Conservation (phyloP, 78 protist species). For the Dictyostelium intermedium region DNA sequence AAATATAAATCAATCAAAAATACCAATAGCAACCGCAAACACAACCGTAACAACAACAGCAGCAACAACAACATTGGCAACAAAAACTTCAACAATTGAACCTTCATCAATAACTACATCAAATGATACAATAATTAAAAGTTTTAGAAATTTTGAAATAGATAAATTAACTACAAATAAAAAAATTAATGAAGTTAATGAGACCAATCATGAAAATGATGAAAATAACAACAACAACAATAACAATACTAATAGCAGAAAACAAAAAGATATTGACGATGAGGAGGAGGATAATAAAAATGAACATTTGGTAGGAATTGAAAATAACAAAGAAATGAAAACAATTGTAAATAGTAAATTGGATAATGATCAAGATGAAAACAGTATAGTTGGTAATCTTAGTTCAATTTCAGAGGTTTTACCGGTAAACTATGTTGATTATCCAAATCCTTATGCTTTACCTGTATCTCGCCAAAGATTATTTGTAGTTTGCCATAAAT, state of each 20-base stretch:
- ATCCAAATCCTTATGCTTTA: constrained; percentile 22
- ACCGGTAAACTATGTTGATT: neutral
- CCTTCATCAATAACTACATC: neutral
- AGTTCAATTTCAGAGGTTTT: constrained; percentile 1
- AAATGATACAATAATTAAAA: neutral
- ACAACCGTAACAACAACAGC: too few relatives aligned
- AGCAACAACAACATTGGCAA: neutral
- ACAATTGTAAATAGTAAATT: neutral
- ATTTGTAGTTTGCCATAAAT: constrained; percentile 74
- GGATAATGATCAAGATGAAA: neutral
- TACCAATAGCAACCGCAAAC: too few relatives aligned
- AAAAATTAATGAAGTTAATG: neutral
- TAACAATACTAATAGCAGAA: too few relatives aligned
- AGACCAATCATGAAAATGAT: neutral
- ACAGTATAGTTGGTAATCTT: neutral
- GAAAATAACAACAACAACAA: too few relatives aligned
- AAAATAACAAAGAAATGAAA: neutral
- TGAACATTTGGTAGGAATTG: neutral
- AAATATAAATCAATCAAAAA: neutral
- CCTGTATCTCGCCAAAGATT: constrained; percentile 40
- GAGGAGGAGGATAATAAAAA: neutral
- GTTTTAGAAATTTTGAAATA: neutral
- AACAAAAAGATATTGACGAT: neutral
- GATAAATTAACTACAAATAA: neutral
- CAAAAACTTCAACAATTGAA: neutral